Evolutionary conservation across 2,329 filamentous ascomycete species (phyloP).

Genomic region (Pseudocercospora vitis): DNA sequence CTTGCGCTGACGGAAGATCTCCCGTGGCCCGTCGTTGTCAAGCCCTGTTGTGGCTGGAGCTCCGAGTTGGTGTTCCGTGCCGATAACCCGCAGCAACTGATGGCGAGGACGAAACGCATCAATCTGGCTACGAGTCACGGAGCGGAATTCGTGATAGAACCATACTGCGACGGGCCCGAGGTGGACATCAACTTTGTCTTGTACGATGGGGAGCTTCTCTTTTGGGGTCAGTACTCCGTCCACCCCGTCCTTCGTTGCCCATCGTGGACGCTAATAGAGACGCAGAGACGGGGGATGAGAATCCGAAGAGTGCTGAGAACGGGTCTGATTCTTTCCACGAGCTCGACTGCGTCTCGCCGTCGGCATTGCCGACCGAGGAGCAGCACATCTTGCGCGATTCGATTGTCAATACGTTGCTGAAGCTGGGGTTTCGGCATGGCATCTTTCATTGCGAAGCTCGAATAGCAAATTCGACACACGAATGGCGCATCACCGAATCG

Average conservation of each 20-base stretch:
- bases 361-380: constrained; percentile 29
- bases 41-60: constrained; percentile 34
- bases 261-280: neutral
- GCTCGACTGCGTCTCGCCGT: constrained; percentile 26
- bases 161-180: constrained; percentile 46
- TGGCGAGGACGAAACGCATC: constrained; percentile 14
- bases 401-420: constrained; percentile 27
- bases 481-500: constrained; percentile 31
- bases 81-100: constrained; percentile 32
- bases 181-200: constrained; percentile 47
- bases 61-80: constrained; percentile 40
- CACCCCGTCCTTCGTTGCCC: neutral
- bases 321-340: constrained; percentile 26
- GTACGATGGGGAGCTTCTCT: constrained; percentile 43
- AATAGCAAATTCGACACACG: constrained; percentile 53
- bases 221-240: constrained; percentile 27
- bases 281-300: constrained; percentile 42
- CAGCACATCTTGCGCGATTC: constrained; percentile 16
- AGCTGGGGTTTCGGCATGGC: constrained; percentile 31
- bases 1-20: constrained; percentile 36
- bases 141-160: constrained; percentile 40
- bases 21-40: constrained; percentile 33
- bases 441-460: constrained; percentile 37
- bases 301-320: constrained; percentile 38
- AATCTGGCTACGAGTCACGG: constrained; percentile 19